A percentile compares a stretch with the other conserved stretches of the same genome.
Conservation (phyloP, 345 rosid genomes). For the Aquilaria yunnanensis region DNA sequence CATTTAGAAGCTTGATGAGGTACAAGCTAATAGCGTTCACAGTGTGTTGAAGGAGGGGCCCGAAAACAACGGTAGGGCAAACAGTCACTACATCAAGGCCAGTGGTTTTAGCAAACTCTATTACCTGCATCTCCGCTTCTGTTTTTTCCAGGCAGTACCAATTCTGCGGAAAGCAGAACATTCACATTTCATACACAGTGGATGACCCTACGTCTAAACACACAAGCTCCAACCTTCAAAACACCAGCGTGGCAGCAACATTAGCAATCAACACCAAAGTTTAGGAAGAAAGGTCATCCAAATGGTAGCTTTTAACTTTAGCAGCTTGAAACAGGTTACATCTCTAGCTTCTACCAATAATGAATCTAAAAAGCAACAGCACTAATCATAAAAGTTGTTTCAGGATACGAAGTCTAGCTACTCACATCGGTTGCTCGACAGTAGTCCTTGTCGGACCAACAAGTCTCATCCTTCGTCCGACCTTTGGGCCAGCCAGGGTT, state of each 20-base stretch:
- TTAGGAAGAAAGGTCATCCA: not conserved
- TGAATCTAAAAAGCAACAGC: too few relatives aligned
- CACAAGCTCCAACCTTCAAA: too few relatives aligned
- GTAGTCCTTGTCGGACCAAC: slow-evolving; percentile 63
- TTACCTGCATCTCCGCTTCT: slow-evolving; percentile 66
- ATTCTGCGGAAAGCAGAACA: slow-evolving; percentile 31
- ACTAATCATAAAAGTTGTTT: too few relatives aligned
- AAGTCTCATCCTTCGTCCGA: slow-evolving; percentile 42
- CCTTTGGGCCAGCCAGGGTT: slow-evolving; percentile 55
- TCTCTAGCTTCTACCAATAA: too few relatives aligned
- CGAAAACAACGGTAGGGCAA: slow-evolving; percentile 35
- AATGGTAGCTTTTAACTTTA: not conserved
- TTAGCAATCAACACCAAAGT: not conserved
- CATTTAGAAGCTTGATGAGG: slow-evolving; percentile 53
- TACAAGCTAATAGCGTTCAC: slow-evolving; percentile 37
- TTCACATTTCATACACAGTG: too few relatives aligned
- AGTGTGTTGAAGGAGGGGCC: slow-evolving; percentile 41
- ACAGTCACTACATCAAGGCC: slow-evolving; percentile 51
- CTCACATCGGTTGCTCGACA: slow-evolving; percentile 42
- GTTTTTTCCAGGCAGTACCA: slow-evolving; percentile 75
- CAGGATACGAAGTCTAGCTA: not conserved
- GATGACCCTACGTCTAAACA: too few relatives aligned
- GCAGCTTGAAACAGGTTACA: not conserved
- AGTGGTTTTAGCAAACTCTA: slow-evolving; percentile 41
- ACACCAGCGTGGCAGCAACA: too few relatives aligned